phyloP scores from a whole-genome alignment of 768 basidiomycete species.

The Psilocybe azurescens region DNA sequence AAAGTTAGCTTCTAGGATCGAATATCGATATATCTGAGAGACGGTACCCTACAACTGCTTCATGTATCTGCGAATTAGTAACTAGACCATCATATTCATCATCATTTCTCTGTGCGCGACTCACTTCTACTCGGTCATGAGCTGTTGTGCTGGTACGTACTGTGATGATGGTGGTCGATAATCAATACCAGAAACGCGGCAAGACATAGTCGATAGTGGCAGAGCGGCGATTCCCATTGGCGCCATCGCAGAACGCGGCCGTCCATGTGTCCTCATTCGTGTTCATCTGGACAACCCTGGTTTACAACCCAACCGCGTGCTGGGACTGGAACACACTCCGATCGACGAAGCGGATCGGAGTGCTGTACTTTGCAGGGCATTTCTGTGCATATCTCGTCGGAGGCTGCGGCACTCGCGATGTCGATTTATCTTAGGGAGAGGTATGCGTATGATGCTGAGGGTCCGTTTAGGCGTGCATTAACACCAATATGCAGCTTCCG shows the following conservation, averaged over 20 bases:
- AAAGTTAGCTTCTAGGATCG: conserved; percentile 27
- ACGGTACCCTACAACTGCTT: no score
- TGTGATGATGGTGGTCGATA: no score
- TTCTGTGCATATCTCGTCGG: conserved; percentile 93
- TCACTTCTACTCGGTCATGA: no score
- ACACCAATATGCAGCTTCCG: conserved; percentile 87
- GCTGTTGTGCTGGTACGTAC: no score
- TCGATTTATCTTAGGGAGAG: conserved; percentile 91
- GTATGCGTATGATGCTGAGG: conserved; percentile 84
- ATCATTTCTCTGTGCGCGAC: no score
- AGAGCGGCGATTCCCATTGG: conserved; percentile 88
- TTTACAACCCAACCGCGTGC: conserved; percentile 91
- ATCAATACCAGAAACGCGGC: no score
- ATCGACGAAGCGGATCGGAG: conserved; percentile 75
- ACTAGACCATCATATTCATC: no score
- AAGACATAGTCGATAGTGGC: not conserved
- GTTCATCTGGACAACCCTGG: conserved; percentile 85
- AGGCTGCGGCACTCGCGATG: conserved; percentile 87
- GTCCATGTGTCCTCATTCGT: conserved; percentile 88
- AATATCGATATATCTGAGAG: no score
- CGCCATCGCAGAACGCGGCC: conserved; percentile 85
- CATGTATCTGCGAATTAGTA: no score
- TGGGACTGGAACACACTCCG: conserved; percentile 91
- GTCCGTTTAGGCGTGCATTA: conserved; percentile 81
- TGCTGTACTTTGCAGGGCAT: conserved; percentile 90